These are phyloP conservation scores for Plasmodium knowlesi DNA, from an alignment of 169 alveolate genomes.

Conservation along the genomic window DNA sequence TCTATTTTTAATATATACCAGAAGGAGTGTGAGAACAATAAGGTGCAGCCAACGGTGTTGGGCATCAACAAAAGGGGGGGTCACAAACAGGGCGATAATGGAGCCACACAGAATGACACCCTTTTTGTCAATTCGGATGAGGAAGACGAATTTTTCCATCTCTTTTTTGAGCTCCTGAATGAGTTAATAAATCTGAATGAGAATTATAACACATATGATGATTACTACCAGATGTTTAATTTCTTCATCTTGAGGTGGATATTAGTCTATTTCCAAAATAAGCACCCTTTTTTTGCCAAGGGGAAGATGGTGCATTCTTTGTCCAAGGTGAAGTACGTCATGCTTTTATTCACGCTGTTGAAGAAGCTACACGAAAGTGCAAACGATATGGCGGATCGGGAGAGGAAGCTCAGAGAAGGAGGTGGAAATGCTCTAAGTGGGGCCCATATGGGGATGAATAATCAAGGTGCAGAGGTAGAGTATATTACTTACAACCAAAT, in stretches of 20 bases:
- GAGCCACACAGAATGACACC: neutral
- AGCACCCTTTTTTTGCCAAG: slow-evolving; percentile 26
- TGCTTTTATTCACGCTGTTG: slow-evolving; percentile 21
- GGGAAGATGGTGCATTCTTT: slow-evolving; percentile 3
- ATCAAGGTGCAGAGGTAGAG: neutral
- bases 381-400: neutral
- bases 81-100: neutral
- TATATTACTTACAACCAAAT: neutral
- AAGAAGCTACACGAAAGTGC: slow-evolving; percentile 42
- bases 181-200: slow-evolving; percentile 12
- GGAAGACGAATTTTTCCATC: slow-evolving; percentile 18
- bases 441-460: neutral
- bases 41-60: neutral
- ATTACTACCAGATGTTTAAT: slow-evolving; percentile 13
- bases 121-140: slow-evolving; percentile 8
- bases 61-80: neutral
- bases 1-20: slow-evolving; percentile 72
- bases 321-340: slow-evolving; percentile 23
- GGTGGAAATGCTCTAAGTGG: neutral
- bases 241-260: slow-evolving; percentile 71
- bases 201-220: slow-evolving; percentile 69
- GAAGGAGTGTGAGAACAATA: neutral
- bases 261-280: slow-evolving; percentile 50
- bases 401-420: neutral
- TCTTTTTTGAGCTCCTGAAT: slow-evolving; percentile 53